These are phyloP conservation scores for Trichosporon faecale DNA, from an alignment of 1,284 basidiomycete species.

Conservation along the genomic window DNA sequence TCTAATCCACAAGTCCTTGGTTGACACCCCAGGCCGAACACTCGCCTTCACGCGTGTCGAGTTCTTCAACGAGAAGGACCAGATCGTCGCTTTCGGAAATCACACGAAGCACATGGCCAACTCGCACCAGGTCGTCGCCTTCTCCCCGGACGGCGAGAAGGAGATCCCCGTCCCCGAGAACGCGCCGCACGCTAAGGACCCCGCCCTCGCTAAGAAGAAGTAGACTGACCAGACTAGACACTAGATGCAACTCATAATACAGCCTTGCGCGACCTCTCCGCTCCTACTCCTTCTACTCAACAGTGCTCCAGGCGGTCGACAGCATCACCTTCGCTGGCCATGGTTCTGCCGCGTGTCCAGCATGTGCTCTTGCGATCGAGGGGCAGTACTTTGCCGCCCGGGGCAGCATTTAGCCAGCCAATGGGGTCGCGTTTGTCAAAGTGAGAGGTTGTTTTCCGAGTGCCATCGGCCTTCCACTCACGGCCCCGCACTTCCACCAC, in stretches of 20 bases:
- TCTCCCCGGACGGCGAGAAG: conserved; percentile 40
- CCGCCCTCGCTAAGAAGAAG: conserved; percentile 3
- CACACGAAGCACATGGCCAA: conserved; percentile 51
- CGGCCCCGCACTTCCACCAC: not conserved
- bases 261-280: not conserved
- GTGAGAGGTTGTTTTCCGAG: not conserved
- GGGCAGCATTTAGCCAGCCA: not conserved
- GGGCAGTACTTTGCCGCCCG: not conserved
- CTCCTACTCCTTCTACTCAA: not conserved
- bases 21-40: conserved; percentile 32
- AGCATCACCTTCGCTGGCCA: no score
- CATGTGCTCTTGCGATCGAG: not conserved
- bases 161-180: conserved; percentile 29
- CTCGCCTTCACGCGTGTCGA: conserved; percentile 44
- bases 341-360: not conserved
- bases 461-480: not conserved
- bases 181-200: not conserved
- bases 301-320: not conserved
- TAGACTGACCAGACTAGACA: conserved; percentile 5
- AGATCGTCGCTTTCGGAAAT: conserved; percentile 48
- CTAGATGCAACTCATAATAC: not conserved
- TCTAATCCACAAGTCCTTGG: no score
- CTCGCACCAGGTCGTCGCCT: conserved; percentile 27
- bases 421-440: not conserved
- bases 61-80: conserved; percentile 40